Evolutionary conservation across 306 rosid genomes (phyloP).

Genomic region (Inga oerstediana): DNA sequence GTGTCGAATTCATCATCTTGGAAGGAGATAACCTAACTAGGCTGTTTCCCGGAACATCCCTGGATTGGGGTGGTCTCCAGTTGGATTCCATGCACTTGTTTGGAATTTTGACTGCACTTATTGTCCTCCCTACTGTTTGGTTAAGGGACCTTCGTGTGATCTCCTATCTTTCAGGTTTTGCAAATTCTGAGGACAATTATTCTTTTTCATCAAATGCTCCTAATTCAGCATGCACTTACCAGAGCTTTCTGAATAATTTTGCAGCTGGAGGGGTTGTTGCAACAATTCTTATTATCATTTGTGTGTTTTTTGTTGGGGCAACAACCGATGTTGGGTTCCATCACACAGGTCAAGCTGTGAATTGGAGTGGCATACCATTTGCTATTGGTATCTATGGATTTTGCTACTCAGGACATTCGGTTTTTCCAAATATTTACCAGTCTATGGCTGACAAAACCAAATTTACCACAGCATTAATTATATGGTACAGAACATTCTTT

Average conservation of each 20-base stretch:
- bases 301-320: constrained; percentile 63
- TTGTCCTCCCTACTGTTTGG: constrained; percentile 88
- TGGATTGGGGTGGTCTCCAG: constrained; percentile 53
- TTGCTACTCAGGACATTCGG: constrained; percentile 89
- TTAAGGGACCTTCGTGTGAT: constrained; percentile 73
- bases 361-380: constrained; percentile 81
- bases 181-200: constrained; percentile 22
- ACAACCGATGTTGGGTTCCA: constrained; percentile 64
- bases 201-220: constrained; percentile 11
- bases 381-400: constrained; percentile 87
- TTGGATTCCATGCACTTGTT: constrained; percentile 73
- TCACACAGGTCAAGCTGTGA: constrained; percentile 49
- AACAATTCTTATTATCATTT: constrained; percentile 51
- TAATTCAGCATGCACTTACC: constrained; percentile 7
- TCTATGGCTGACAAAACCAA: constrained; percentile 79
- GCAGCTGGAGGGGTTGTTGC: constrained; percentile 85
- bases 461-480: constrained; percentile 57
- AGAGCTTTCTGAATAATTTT: constrained; percentile 31
- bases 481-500: constrained; percentile 22
- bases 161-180: constrained; percentile 79
- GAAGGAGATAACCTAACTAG: constrained; percentile 88
- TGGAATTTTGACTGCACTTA: constrained; percentile 64
- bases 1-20: constrained; percentile 80
- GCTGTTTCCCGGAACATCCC: constrained; percentile 70
- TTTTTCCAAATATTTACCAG: constrained; percentile 86